Conservation (phyloP, 441 rosid genomes). For the Rhodomyrtus psidioides region DNA sequence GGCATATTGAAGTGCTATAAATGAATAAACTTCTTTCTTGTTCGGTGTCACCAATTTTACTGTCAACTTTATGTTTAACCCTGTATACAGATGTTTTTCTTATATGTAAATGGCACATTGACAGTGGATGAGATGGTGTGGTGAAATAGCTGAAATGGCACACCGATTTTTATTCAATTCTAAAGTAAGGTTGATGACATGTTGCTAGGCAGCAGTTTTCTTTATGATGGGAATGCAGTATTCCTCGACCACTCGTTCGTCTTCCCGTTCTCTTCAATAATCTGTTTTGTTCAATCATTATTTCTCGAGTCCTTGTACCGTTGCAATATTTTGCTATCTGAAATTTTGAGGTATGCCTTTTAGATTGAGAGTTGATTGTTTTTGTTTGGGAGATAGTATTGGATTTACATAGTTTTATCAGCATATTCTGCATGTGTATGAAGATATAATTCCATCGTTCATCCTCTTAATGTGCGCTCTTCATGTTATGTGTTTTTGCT, state of each 20-base stretch:
- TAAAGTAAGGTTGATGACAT: neutral
- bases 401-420: neutral
- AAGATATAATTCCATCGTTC: neutral
- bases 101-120: neutral
- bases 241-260: neutral
- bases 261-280: neutral
- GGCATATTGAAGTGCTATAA: neutral
- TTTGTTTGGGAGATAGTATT: neutral
- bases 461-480: neutral
- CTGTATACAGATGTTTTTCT: neutral
- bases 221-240: neutral
- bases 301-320: neutral
- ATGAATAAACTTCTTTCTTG: neutral
- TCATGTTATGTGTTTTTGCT: slow-evolving; percentile 1
- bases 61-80: neutral
- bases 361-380: neutral
- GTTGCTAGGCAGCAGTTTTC: neutral
- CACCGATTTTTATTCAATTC: neutral
- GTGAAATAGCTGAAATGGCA: neutral
- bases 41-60: neutral
- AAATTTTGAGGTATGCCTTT: neutral
- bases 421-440: neutral
- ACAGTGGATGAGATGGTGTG: neutral
- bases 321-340: neutral
- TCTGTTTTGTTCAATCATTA: neutral